Percentiles rank a stretch among this genome's conserved stretches.
These are phyloP conservation scores for Alternaria sp. DNA, from an alignment of 2,329 filamentous ascomycete species.

Conservation along the genomic window DNA sequence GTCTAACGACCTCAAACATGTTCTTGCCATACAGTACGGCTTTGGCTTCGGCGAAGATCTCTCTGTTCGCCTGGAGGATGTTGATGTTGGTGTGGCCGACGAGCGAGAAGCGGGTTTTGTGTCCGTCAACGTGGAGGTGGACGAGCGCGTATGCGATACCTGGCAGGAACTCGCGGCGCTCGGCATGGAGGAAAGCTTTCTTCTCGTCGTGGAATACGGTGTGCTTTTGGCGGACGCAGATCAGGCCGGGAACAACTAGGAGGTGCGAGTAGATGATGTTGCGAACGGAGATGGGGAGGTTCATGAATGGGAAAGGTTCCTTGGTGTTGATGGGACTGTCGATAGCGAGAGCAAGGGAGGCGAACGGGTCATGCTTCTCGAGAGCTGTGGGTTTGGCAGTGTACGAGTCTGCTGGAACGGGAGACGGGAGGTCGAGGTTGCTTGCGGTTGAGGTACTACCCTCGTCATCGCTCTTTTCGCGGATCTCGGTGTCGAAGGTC, in stretches of 20 bases:
- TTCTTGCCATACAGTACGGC: slow-evolving; percentile 51
- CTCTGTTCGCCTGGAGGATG: slow-evolving; percentile 47
- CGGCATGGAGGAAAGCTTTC: slow-evolving; percentile 21
- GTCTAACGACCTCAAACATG: slow-evolving; percentile 39
- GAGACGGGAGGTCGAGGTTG: background rate
- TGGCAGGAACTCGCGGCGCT: slow-evolving; percentile 27
- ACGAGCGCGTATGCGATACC: slow-evolving; percentile 32
- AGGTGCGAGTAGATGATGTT: slow-evolving; percentile 30
- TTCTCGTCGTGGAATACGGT: slow-evolving; percentile 21
- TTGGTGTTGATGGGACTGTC: background rate
- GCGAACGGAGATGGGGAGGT: slow-evolving; percentile 28
- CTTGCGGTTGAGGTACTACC: background rate
- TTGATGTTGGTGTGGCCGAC: slow-evolving; percentile 23
- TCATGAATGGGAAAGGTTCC: slow-evolving; percentile 25
- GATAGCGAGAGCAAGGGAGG: background rate
- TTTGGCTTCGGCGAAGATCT: slow-evolving; percentile 51
- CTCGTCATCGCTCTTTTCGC: background rate
- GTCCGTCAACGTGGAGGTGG: slow-evolving; percentile 20
- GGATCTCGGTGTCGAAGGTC: slow-evolving; percentile 10
- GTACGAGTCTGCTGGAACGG: background rate
- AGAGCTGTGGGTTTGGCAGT: background rate
- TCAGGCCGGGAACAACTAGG: slow-evolving; percentile 29
- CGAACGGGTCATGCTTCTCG: slow-evolving; percentile 1
- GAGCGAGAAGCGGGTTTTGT: slow-evolving; percentile 23
- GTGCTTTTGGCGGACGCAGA: slow-evolving; percentile 37